These are phyloP conservation scores for Tagetes erecta DNA, from an alignment of 129 eudicot species.

Conservation along the genomic window DNA sequence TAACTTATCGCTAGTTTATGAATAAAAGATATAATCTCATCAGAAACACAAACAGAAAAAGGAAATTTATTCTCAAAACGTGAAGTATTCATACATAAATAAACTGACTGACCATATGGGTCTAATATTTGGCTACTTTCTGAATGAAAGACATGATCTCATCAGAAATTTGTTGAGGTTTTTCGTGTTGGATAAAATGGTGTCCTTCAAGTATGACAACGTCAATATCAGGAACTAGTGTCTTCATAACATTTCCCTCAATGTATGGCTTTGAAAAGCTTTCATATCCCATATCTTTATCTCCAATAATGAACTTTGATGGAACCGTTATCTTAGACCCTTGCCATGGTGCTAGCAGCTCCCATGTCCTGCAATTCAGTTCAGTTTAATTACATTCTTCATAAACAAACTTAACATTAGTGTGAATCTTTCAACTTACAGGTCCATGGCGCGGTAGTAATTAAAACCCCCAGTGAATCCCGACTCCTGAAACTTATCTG, in stretches of 20 bases:
- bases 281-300: slow-evolving; percentile 25
- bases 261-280: slow-evolving; percentile 19
- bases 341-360: slow-evolving; percentile 32
- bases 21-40: slow-evolving; percentile 27
- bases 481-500: slow-evolving; percentile 30
- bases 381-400: neutral
- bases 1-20: neutral
- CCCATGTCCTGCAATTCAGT: slow-evolving; percentile 27
- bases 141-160: slow-evolving; percentile 24
- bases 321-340: slow-evolving; percentile 31
- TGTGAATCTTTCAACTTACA: slow-evolving; percentile 15
- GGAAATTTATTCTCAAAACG: neutral
- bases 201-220: slow-evolving; percentile 30
- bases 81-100: neutral
- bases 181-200: slow-evolving; percentile 31
- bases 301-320: slow-evolving; percentile 27
- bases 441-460: slow-evolving; percentile 34
- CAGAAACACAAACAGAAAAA: slow-evolving; percentile 7
- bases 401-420: neutral
- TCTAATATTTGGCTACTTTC: slow-evolving; percentile 10
- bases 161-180: slow-evolving; percentile 29
- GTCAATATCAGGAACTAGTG: slow-evolving; percentile 26
- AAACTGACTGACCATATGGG: neutral
- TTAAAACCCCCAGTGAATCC: slow-evolving; percentile 33
- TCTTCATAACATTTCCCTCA: slow-evolving; percentile 21